Evolutionary conservation across 1,284 basidiomycete species (phyloP).

Genomic region (Fomitopsis schrenkii): DNA sequence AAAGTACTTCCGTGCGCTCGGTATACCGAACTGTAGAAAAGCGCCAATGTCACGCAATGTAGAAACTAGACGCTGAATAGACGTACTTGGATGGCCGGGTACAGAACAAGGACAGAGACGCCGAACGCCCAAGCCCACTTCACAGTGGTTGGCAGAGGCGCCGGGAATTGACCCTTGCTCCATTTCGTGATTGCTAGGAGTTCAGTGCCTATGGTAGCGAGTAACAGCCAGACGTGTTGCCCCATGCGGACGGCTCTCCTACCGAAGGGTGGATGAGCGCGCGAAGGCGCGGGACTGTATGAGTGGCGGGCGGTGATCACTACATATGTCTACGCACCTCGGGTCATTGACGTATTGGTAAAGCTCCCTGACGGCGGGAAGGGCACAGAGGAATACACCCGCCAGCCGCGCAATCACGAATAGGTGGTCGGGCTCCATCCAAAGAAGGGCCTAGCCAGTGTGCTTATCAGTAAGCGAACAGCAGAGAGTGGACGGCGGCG

Average conservation of each 20-base stretch:
- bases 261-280: conserved; percentile 2
- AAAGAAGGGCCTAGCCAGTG: conserved; percentile 55
- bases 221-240: conserved; percentile 78
- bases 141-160: conserved; percentile 58
- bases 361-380: conserved; percentile 77
- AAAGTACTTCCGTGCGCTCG: conserved; percentile 32
- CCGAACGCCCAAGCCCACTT: conserved; percentile 64
- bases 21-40: conserved; percentile 33
- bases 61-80: conserved; percentile 1
- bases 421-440: conserved; percentile 87
- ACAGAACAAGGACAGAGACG: conserved; percentile 53
- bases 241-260: conserved; percentile 82
- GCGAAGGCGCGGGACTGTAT: conserved; percentile 12
- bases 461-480: neutral
- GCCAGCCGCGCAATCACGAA: conserved; percentile 72
- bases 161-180: conserved; percentile 67
- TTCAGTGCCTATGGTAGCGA: conserved; percentile 79
- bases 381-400: conserved; percentile 74
- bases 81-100: conserved; percentile 61
- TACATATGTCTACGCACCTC: conserved; percentile 43
- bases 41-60: conserved; percentile 6
- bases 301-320: neutral
- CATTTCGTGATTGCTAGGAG: conserved; percentile 72
- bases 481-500: neutral
- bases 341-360: conserved; percentile 79